phyloP scores from a whole-genome alignment of 345 rosid species.

The Odontarrhena argentea region DNA sequence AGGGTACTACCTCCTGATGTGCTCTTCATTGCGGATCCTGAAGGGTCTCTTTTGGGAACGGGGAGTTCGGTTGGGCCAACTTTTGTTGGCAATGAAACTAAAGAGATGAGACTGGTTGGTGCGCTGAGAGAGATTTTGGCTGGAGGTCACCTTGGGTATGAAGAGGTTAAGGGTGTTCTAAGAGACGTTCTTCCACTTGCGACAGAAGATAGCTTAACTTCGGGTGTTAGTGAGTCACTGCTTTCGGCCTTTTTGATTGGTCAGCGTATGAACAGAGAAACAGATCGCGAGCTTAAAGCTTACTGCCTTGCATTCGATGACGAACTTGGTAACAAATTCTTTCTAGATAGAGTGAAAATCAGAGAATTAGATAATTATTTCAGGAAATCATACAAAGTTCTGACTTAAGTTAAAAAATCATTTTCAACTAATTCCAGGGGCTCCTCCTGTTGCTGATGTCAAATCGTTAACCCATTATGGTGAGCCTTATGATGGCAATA shows the following conservation, averaged over 20 bases:
- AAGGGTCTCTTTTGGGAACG: slow-evolving; percentile 77
- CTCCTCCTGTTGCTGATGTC: slow-evolving; percentile 82
- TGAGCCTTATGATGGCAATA: slow-evolving; percentile 98
- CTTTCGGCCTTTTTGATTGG: slow-evolving; percentile 96
- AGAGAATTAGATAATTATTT: neutral
- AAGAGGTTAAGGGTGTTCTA: slow-evolving; percentile 88
- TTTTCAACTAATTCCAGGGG: slow-evolving; percentile 53
- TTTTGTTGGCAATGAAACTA: slow-evolving; percentile 64
- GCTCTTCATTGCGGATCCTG: slow-evolving; percentile 92
- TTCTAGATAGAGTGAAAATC: neutral
- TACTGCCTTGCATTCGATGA: slow-evolving; percentile 96
- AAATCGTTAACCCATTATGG: slow-evolving; percentile 97
- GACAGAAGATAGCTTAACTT: slow-evolving; percentile 44
- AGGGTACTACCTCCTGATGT: slow-evolving; percentile 80
- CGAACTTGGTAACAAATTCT: slow-evolving; percentile 65
- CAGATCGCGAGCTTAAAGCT: slow-evolving; percentile 92
- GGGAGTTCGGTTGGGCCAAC: slow-evolving; percentile 80
- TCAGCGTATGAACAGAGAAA: slow-evolving; percentile 96
- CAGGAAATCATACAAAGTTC: neutral
- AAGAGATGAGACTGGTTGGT: slow-evolving; percentile 95
- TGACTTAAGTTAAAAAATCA: neutral
- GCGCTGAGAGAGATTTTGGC: slow-evolving; percentile 91
- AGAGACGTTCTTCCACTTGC: slow-evolving; percentile 82
- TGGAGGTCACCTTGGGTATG: slow-evolving; percentile 94
- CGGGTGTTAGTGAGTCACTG: slow-evolving; percentile 84